phyloP scores from a whole-genome alignment of 805 yeast species.

The Ogataea paradorogensis region DNA sequence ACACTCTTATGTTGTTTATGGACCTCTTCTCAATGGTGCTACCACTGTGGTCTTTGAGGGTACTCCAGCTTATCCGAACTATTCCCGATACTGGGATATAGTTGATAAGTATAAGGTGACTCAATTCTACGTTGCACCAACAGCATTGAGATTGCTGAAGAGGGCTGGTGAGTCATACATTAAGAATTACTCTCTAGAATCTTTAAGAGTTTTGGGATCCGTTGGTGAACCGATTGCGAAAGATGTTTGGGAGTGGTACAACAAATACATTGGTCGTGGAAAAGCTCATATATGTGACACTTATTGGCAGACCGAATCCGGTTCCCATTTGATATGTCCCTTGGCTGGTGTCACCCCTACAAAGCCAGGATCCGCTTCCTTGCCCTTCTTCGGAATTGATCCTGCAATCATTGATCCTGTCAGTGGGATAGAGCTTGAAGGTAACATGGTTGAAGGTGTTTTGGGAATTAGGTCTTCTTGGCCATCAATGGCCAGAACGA shows the following conservation, averaged over 20 bases:
- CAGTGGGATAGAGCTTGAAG: conserved; percentile 63
- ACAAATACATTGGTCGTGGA: conserved; percentile 65
- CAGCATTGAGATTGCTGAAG: conserved; percentile 73
- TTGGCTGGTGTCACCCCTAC: conserved; percentile 74
- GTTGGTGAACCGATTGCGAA: conserved; percentile 88
- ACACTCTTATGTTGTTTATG: conserved; percentile 79
- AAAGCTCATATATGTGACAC: conserved; percentile 76
- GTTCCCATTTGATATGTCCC: conserved; percentile 76
- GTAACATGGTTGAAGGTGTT: conserved; percentile 77
- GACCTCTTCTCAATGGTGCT: conserved; percentile 73
- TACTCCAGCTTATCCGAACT: conserved; percentile 82
- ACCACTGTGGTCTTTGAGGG: conserved; percentile 83
- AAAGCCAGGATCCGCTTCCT: conserved; percentile 82
- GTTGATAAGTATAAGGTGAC: conserved; percentile 68
- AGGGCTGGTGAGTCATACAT: conserved; percentile 68
- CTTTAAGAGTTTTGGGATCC: conserved; percentile 71
- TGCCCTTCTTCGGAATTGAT: conserved; percentile 81
- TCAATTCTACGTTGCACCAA: conserved; percentile 83
- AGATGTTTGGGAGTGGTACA: conserved; percentile 86
- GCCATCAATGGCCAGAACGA: conserved; percentile 86
- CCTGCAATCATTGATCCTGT: conserved; percentile 73
- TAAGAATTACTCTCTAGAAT: conserved; percentile 57
- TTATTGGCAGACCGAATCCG: conserved; percentile 88
- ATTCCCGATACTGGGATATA: conserved; percentile 77
- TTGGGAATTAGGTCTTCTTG: conserved; percentile 68